Conservation (phyloP, 2,329 filamentous ascomycete species). For the Pseudogymnoascus destructans region DNA sequence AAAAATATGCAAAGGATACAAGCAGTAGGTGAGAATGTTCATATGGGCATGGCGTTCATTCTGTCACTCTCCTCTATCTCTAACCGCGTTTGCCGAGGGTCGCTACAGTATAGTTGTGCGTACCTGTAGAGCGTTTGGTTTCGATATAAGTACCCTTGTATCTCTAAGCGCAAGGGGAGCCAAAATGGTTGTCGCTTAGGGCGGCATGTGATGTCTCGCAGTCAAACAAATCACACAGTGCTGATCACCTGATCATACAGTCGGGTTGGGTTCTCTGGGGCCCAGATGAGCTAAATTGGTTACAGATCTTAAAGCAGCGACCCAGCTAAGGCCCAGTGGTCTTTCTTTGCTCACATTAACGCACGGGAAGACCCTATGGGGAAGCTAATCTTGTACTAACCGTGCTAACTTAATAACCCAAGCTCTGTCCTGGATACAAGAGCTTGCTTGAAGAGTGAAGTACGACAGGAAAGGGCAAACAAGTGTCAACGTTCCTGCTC, state of each 20-base stretch:
- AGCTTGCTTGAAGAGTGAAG: not conserved
- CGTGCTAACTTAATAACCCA: not conserved
- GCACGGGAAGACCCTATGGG: conserved; percentile 6
- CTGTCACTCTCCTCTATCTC: not conserved
- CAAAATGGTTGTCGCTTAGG: not conserved
- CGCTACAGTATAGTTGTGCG: conserved; percentile 2
- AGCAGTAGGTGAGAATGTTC: not conserved
- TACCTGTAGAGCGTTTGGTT: not conserved
- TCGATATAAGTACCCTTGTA: not conserved
- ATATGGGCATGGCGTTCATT: not conserved
- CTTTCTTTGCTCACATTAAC: conserved; percentile 5
- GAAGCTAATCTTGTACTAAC: not conserved
- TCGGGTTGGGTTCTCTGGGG: not conserved
- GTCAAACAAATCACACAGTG: not conserved
- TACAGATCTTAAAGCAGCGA: not conserved
- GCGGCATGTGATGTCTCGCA: not conserved
- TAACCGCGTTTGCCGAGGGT: not conserved
- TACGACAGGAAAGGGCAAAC: not conserved
- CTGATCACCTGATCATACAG: not conserved
- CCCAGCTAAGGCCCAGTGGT: not conserved
- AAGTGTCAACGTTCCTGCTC: not conserved
- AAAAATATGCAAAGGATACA: conserved; percentile 6
- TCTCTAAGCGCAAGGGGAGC: not conserved
- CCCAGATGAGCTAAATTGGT: not conserved
- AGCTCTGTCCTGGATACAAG: conserved; percentile 5